Evolutionary conservation across 1,284 basidiomycete genomes (phyloP), one percentile per base, ranked within the genome.

Genomic region (Ceratobasidium sp.): DNA sequence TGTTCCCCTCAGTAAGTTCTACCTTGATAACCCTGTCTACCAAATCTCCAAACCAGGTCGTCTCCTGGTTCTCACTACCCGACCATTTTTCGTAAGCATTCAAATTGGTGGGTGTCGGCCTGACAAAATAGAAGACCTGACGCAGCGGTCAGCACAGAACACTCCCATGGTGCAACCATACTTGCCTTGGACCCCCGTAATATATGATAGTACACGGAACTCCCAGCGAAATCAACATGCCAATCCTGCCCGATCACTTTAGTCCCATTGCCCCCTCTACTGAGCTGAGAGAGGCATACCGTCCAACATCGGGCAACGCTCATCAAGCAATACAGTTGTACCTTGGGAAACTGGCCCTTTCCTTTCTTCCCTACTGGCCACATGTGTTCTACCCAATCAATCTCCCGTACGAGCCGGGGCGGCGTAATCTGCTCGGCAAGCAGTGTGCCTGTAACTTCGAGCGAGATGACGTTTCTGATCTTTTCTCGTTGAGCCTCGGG

Each of bases 331-430:
- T 99, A 99, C 56, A 98, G 83, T 80, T 98, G 95, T 4, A 99
- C 97, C 79, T 98, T 97, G 6, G 97, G 97, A 82, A 94, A 98
- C 58, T 92, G 87, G 0, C 90, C 90, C 77, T 89, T 89, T 22
- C 91, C 91, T 79, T 89, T 91, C 66, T 88, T 87, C 68, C 87
- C 88, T 76, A 84, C 85, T 0, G 94, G 95, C 97, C 97, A 99
- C 81, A 91, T 94, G 78, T 92, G 94, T 80, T 98, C 95, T 11
- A 98, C 96, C 97, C 97, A 99, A 79, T 98, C 97, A 76, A 98
- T 82, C 75, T 98, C 94, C 76, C 92, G 87, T 24, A 97, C 95
- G 27, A 97, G 81, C 74, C 88, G 87, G 0, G 97, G 97, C 7
- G 96, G 94, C 7, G 90, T 83, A 29, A 99, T 90, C 79, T 87